Conservation (phyloP, 257 asterid species). For the Scutellaria baicalensis region DNA sequence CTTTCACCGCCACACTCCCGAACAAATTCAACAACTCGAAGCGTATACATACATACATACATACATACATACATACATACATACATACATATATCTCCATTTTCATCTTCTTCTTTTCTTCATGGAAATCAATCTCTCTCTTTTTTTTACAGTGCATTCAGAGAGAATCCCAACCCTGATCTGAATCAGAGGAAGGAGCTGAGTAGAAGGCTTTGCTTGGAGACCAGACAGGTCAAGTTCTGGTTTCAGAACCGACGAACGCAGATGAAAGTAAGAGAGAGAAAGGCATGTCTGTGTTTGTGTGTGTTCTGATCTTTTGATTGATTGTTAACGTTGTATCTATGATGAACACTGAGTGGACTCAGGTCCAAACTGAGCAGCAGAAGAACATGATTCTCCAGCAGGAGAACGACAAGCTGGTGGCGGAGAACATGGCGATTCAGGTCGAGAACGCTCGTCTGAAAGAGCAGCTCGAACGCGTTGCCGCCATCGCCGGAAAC, state of each 20-base stretch:
- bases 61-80: too few species aligned
- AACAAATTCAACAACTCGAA: constrained; percentile 98
- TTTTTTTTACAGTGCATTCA: constrained; percentile 30
- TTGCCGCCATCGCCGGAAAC: constrained; percentile 38
- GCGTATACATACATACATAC: constrained; percentile 24
- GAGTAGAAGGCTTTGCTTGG: constrained; percentile 46
- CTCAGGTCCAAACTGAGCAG: constrained; percentile 50
- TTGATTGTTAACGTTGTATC: background rate
- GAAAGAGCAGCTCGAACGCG: constrained; percentile 50
- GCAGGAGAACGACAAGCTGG: constrained; percentile 58
- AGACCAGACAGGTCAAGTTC: constrained; percentile 57
- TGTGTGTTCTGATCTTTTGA: background rate
- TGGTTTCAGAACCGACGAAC: constrained; percentile 68
- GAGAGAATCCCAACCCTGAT: constrained; percentile 63
- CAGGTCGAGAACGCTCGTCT: constrained; percentile 49
- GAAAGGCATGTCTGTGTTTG: background rate
- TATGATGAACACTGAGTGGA: background rate
- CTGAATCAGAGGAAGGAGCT: constrained; percentile 55
- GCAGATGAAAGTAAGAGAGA: constrained; percentile 49
- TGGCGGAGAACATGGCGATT: constrained; percentile 48
- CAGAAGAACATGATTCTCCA: constrained; percentile 49
- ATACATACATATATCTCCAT: too few species aligned
- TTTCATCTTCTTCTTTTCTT: background rate
- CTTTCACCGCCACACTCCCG: constrained; percentile 99
- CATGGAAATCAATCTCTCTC: background rate